phyloP scores from a whole-genome alignment of 139 green algal species.

The Chlamydomonas incerta region DNA sequence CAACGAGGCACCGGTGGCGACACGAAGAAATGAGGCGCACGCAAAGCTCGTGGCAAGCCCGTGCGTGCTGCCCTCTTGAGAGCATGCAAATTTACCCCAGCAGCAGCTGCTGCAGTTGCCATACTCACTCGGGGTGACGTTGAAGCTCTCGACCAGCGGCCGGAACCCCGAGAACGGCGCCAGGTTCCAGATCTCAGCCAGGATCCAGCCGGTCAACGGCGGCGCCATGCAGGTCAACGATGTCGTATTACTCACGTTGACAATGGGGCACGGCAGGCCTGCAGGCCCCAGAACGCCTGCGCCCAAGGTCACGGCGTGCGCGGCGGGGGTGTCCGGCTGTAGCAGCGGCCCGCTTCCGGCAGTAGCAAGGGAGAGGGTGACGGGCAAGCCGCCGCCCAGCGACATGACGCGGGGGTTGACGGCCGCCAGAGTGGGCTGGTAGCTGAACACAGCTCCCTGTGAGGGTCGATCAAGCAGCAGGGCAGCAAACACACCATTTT shows the following conservation, averaged over 20 bases:
- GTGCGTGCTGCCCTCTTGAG: no score
- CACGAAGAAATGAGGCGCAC: no score
- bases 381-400: neutral
- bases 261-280: neutral
- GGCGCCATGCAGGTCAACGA: neutral
- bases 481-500: neutral
- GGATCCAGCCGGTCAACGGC: neutral
- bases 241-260: neutral
- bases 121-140: neutral
- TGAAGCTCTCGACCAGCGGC: no score
- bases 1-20: no score
- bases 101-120: neutral
- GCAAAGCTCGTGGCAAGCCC: no score
- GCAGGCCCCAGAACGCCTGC: neutral
- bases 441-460: neutral
- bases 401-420: neutral
- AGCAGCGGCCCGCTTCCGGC: neutral
- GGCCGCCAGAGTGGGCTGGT: neutral
- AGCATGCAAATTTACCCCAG: no score
- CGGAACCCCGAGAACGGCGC: no score
- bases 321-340: neutral
- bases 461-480: neutral
- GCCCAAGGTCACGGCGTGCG: neutral
- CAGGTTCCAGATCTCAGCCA: conserved; percentile 3
- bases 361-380: neutral